phyloP scores from a whole-genome alignment of 176 grass and related monocot genomes.

The bread wheat (Triticum aestivum) region DNA sequence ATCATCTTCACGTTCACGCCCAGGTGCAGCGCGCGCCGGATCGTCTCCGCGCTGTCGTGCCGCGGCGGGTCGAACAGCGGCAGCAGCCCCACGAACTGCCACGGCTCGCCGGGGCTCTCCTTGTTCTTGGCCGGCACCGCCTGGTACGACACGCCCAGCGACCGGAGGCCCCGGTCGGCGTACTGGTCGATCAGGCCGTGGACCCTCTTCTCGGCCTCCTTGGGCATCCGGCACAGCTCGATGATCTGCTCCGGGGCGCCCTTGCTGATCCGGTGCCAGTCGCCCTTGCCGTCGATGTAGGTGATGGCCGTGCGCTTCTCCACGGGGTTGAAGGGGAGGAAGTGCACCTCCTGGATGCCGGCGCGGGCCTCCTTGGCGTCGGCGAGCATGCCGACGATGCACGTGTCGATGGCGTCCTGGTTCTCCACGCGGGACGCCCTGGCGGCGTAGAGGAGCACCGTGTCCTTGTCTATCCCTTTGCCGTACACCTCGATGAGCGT shows the following conservation, averaged over 20 bases:
- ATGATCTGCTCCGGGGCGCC: slow-evolving; percentile 97
- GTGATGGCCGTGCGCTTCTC: slow-evolving; percentile 96
- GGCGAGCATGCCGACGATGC: slow-evolving; percentile 81
- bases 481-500: slow-evolving; percentile 68
- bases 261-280: slow-evolving; percentile 90
- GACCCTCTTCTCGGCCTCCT: slow-evolving; percentile 66
- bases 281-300: slow-evolving; percentile 74
- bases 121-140: slow-evolving; percentile 72
- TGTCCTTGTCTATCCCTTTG: slow-evolving; percentile 68
- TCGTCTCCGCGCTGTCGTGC: slow-evolving; percentile 95
- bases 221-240: slow-evolving; percentile 69
- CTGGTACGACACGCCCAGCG: slow-evolving; percentile 74
- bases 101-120: slow-evolving; percentile 63
- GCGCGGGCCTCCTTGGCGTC: slow-evolving; percentile 89
- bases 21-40: slow-evolving; percentile 71
- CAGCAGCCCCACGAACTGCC: slow-evolving; percentile 78
- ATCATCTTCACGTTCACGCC: slow-evolving; percentile 99
- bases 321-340: slow-evolving; percentile 88
- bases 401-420: slow-evolving; percentile 92
- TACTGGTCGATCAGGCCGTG: slow-evolving; percentile 72
- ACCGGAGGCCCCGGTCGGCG: slow-evolving; percentile 84
- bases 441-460: slow-evolving; percentile 73
- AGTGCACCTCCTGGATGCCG: slow-evolving; percentile 85
- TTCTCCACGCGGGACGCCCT: slow-evolving; percentile 88
- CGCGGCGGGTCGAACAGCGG: slow-evolving; percentile 90